Conservation (phyloP, 2,329 filamentous ascomycete genomes). For the Colletotrichum agaves region DNA sequence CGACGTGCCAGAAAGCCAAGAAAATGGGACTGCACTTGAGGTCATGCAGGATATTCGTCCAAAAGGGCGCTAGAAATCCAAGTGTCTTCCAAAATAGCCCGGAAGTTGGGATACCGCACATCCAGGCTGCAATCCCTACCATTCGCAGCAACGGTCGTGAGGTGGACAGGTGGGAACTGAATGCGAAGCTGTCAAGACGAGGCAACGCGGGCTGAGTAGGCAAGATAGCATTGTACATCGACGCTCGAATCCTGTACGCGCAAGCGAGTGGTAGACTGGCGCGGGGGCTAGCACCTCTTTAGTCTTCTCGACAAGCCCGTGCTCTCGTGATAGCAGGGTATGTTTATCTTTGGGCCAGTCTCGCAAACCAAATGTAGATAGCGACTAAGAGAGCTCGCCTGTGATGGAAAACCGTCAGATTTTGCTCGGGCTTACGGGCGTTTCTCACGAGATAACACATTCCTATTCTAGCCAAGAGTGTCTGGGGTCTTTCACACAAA, state of each 20-base stretch:
- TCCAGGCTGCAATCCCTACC: background rate
- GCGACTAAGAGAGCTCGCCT: background rate
- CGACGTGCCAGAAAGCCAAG: too few species aligned
- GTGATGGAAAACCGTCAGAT: background rate
- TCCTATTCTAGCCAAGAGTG: conserved; percentile 4
- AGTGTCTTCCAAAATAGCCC: background rate
- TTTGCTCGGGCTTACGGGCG: background rate
- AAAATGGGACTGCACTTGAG: too few species aligned
- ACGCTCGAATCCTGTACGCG: conserved; percentile 8
- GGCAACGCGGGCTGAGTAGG: background rate
- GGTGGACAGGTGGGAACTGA: background rate
- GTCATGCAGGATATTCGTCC: too few species aligned
- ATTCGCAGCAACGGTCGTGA: background rate
- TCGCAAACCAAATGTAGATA: background rate
- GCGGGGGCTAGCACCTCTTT: background rate
- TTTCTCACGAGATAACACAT: background rate
- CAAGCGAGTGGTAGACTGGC: conserved; percentile 4
- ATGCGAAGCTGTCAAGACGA: background rate
- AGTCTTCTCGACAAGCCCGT: conserved; percentile 6
- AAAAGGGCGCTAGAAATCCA: conserved; percentile 26
- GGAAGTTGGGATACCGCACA: background rate
- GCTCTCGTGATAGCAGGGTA: conserved; percentile 13
- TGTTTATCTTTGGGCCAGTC: background rate
- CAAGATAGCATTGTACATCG: background rate
- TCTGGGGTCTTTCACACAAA: background rate